Evolutionary conservation across 2,329 filamentous ascomycete genomes (phyloP), one percentile per base, ranked within the genome.

Genomic region (Aspergillus aculeatinus): DNA sequence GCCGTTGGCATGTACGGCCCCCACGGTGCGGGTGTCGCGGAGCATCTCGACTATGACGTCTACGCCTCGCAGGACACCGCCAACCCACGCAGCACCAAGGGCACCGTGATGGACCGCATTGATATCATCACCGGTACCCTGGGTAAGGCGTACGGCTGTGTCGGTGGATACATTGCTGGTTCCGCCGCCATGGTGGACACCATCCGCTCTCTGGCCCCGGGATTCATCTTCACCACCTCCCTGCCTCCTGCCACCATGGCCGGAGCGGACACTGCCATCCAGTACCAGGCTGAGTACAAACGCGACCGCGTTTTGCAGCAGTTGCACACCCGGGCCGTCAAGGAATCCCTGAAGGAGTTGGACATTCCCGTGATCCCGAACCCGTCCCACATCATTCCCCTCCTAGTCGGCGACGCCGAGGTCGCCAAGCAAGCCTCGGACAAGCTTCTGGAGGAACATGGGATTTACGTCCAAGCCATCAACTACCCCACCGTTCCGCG

Each of bases 1-100:
- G 95, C 95, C 49, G 95, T 99, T 23, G 95, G 95, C 74, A 98
- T 99, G 95, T 99, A 99, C 77, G 95, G 95, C 72, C 93, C 95
- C 73, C 87, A 91, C 71, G 95, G 95, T 63, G 95, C 93, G 60
- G 95, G 95, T 77, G 95, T 99, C 49, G 95, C 95, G 35, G 95
- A 99, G 80, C 95, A 99, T 76, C 87, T 99, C 54, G 94, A 99
- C 74, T 99, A 90, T 73, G 92, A 96, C 73, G 87, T 89, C 9
- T 93, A 98, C 75, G 83, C 85, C 60, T 85, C 87, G 58, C 91
- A 92, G 59, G 83, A 84, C 67, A 88, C 91, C 11, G 77, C 69
- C 53, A 68, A 70, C 48, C 76, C 76, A 4, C 65, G 65, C 57
- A 74, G 71, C 64, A 77, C 74, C 57, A 77, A 84, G 65, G 93